These are phyloP conservation scores for Pythium volutum DNA, from an alignment of 352 stramenopile genomes.

Conservation along the genomic window DNA sequence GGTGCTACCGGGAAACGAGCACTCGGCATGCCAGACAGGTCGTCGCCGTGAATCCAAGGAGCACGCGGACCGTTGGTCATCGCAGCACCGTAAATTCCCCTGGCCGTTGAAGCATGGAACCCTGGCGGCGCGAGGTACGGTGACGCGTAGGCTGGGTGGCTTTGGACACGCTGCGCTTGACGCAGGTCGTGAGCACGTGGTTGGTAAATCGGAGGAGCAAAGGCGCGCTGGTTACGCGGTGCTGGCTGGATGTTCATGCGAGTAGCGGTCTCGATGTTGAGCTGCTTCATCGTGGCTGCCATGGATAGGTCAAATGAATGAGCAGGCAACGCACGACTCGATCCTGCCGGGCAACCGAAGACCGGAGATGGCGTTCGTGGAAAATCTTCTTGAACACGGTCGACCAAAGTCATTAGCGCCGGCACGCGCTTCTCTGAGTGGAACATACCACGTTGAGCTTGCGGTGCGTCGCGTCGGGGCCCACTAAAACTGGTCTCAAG, in stretches of 20 bases:
- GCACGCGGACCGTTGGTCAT: constrained; percentile 11
- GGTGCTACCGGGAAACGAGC: constrained; percentile 7
- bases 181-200: constrained; percentile 18
- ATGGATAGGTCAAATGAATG: constrained; percentile 13
- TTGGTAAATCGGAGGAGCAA: constrained; percentile 2
- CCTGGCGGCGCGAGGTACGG: constrained; percentile 20
- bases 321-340: neutral
- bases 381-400: constrained; percentile 82
- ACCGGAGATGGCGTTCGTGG: constrained; percentile 62
- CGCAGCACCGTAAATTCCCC: constrained; percentile 17
- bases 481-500: neutral
- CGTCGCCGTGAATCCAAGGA: constrained; percentile 5
- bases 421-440: neutral
- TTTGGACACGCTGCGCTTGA: constrained; percentile 12
- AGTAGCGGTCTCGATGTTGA: constrained; percentile 13
- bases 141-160: constrained; percentile 4
- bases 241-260: neutral
- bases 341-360: constrained; percentile 30
- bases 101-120: constrained; percentile 13
- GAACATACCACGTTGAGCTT: constrained; percentile 2
- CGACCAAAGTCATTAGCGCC: constrained; percentile 48
- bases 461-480: neutral
- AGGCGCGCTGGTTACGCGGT: constrained; percentile 3
- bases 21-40: neutral
- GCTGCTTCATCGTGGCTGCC: constrained; percentile 22